These are phyloP conservation scores for Ensete glaucum DNA, from an alignment of 176 grass and related monocot genomes.

Conservation along the genomic window DNA sequence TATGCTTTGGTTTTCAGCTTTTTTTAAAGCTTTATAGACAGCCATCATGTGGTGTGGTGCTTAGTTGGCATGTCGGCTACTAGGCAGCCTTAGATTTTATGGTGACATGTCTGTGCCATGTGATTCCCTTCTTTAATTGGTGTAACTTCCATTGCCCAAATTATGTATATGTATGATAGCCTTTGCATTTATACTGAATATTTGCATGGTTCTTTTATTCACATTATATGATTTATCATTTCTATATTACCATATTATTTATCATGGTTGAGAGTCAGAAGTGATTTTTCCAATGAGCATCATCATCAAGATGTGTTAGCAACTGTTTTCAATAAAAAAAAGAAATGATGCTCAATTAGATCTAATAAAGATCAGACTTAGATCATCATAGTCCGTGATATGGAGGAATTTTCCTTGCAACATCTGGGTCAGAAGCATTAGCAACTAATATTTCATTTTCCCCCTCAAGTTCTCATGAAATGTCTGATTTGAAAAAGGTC, in stretches of 20 bases:
- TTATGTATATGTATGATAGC: no score
- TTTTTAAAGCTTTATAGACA: background rate
- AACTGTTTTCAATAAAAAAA: background rate
- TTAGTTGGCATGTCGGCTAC: background rate
- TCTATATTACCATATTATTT: no score
- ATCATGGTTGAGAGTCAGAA: background rate
- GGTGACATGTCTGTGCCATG: no score
- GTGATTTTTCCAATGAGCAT: background rate
- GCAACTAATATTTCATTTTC: background rate
- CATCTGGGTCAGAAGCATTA: background rate
- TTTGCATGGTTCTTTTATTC: no score
- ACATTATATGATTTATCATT: no score
- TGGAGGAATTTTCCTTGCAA: background rate
- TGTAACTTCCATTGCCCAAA: no score
- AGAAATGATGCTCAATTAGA: background rate
- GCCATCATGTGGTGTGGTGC: constrained; percentile 7
- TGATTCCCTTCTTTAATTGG: no score
- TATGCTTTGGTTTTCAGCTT: constrained; percentile 18
- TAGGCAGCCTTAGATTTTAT: background rate
- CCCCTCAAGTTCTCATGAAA: background rate
- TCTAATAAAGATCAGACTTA: background rate
- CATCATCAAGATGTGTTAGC: background rate
- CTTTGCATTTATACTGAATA: no score
- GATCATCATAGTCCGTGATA: background rate
- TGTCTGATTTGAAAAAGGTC: no score